These are phyloP conservation scores for Aspergillus latus DNA, from an alignment of 2,329 filamentous ascomycete genomes.

Conservation along the genomic window DNA sequence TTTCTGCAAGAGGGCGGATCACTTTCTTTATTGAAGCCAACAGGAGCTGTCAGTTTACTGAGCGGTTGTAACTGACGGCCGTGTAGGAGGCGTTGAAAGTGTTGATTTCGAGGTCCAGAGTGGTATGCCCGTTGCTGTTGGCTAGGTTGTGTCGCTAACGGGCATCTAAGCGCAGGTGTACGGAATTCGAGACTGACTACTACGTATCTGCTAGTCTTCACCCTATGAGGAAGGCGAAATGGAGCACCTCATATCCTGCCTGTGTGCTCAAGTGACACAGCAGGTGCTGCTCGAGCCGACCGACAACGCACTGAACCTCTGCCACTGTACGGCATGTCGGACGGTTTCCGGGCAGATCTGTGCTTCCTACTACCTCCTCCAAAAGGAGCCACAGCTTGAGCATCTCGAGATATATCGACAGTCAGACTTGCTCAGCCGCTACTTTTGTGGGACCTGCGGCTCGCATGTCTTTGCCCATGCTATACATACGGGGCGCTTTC, in stretches of 20 bases:
- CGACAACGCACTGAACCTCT: slow-evolving; percentile 40
- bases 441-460: slow-evolving; percentile 54
- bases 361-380: slow-evolving; percentile 45
- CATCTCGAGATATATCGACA: slow-evolving; percentile 46
- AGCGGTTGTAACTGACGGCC: not conserved
- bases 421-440: slow-evolving; percentile 44
- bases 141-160: slow-evolving; percentile 1
- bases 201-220: not conserved
- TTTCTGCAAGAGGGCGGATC: slow-evolving; percentile 24
- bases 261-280: slow-evolving; percentile 29
- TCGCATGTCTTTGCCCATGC: slow-evolving; percentile 42
- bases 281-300: slow-evolving; percentile 26
- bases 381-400: slow-evolving; percentile 34
- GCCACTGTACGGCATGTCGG: slow-evolving; percentile 55
- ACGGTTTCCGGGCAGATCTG: slow-evolving; percentile 50
- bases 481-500: slow-evolving; percentile 25
- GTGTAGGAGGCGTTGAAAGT: not conserved
- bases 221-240: slow-evolving; percentile 8
- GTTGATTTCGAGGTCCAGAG: not conserved
- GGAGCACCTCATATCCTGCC: slow-evolving; percentile 27
- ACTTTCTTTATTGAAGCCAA: slow-evolving; percentile 1
- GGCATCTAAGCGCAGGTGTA: not conserved
- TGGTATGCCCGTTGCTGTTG: not conserved
- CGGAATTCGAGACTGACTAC: not conserved
- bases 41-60: not conserved